Evolutionary conservation across 2,329 filamentous ascomycete genomes (phyloP), one percentile per base, ranked within the genome.

Genomic region (Cercospora sp.): DNA sequence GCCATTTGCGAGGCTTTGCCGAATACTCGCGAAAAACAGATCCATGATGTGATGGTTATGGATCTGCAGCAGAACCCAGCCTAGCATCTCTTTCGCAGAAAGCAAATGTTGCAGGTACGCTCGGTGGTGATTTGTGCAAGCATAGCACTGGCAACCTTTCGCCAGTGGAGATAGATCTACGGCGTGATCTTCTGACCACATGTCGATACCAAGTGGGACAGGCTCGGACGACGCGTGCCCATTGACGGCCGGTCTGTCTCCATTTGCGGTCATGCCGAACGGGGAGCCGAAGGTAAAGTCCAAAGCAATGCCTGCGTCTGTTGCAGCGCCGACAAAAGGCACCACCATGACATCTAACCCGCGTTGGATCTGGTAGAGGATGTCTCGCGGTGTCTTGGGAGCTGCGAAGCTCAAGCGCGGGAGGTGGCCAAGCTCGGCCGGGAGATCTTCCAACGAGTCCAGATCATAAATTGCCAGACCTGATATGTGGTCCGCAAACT

Each of bases 71-170:
- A 99, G 84, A 0, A 90, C 91, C 95, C 95, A 99, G 26, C 91
- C 94, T 4, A 97, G 87, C 95, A 99, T 98, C 80, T 99, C 95
- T 76, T 94, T 96, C 0, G 95, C 93, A 58, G 88, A 85, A 5
- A 99, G 87, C 0, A 98, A 85, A 79, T 99, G 95, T 72, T 93
- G 90, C 39, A 99, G 77, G 79, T 92, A 99, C 0, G 95, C 94
- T 60, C 90, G 85, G 79, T 97, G 93, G 79, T 98, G 94, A 18
- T 86, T 87, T 1, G 84, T 87, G 83, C 95, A 99, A 23, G 93
- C 84, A 78, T 96, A 94, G 83, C 95, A 99, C 61, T 80, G 74
- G 79, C 95, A 99, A 16, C 80, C 84, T 5, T 84, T 74, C 1
- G 80, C 77, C 2, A 97, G 81, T 0, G 94, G 89, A 0, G 79